Conservation (phyloP, 805 yeast species). For the Isabelozyma gotoi region DNA sequence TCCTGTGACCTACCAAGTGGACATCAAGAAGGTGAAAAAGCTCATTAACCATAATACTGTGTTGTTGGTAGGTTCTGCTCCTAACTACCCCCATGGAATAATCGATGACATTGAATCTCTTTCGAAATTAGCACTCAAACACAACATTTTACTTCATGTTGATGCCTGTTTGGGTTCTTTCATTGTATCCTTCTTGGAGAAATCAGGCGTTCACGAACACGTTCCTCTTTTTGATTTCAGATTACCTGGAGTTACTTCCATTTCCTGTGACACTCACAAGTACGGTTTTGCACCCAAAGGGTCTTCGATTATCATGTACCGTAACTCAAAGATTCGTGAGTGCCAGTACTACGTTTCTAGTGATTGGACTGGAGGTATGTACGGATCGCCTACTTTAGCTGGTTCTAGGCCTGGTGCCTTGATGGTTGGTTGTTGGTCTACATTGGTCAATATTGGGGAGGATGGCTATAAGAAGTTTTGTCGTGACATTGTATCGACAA, state of each 20-base stretch:
- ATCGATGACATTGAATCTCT: slow-evolving; percentile 82
- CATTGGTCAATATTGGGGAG: slow-evolving; percentile 76
- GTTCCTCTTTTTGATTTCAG: slow-evolving; percentile 77
- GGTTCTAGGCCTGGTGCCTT: slow-evolving; percentile 97
- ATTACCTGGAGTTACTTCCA: slow-evolving; percentile 88
- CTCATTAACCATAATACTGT: slow-evolving; percentile 80
- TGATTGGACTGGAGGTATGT: slow-evolving; percentile 93
- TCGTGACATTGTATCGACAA: slow-evolving; percentile 61
- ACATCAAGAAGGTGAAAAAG: slow-evolving; percentile 57
- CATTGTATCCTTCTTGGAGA: slow-evolving; percentile 74
- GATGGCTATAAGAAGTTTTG: slow-evolving; percentile 77
- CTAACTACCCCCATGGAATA: slow-evolving; percentile 96
- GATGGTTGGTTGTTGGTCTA: slow-evolving; percentile 98
- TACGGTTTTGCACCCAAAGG: slow-evolving; percentile 99
- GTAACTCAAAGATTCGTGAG: slow-evolving; percentile 62
- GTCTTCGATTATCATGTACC: slow-evolving; percentile 87
- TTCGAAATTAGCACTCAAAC: slow-evolving; percentile 59
- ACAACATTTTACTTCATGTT: slow-evolving; percentile 86
- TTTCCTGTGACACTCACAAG: slow-evolving; percentile 99
- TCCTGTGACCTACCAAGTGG: slow-evolving; percentile 64
- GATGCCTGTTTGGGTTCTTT: slow-evolving; percentile 97
- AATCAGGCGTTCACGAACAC: slow-evolving; percentile 41
- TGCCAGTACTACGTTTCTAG: slow-evolving; percentile 81
- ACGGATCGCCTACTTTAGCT: slow-evolving; percentile 95
- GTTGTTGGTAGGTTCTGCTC: slow-evolving; percentile 88